Percentiles rank a stretch among this genome's conserved stretches.
Conservation (phyloP, 129 eudicot species). For the sunflower (Helianthus annuus) region DNA sequence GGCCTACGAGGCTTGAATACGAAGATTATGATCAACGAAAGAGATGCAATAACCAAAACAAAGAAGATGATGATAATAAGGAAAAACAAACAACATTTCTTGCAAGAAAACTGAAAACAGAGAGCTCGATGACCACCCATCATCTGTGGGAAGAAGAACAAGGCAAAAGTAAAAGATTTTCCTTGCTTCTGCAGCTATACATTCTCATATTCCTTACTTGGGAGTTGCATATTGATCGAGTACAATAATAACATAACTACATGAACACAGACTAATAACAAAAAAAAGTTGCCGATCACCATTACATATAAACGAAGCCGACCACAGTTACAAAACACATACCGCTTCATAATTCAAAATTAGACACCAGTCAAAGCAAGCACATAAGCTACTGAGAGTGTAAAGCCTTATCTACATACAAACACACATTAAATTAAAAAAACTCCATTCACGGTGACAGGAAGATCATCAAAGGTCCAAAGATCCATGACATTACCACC, state of each 20-base stretch:
- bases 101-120: constrained; percentile 32
- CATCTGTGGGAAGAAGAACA: constrained; percentile 11
- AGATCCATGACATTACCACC: too few relatives aligned
- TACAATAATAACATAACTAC: background rate
- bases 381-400: background rate
- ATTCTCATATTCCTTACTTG: constrained; percentile 29
- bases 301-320: constrained; percentile 17
- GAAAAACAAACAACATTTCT: constrained; percentile 40
- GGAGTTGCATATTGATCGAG: background rate
- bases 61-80: constrained; percentile 25
- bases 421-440: background rate
- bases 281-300: constrained; percentile 4
- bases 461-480: background rate
- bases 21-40: constrained; percentile 32
- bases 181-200: constrained; percentile 13
- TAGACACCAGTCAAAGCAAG: background rate
- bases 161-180: background rate
- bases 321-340: constrained; percentile 17
- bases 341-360: background rate
- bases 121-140: background rate
- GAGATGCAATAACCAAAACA: constrained; percentile 15
- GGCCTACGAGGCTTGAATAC: constrained; percentile 61
- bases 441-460: background rate
- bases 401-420: background rate
- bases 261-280: background rate